These are phyloP conservation scores for Erodium maritimum DNA, from an alignment of 345 rosid genomes.

Conservation along the genomic window DNA sequence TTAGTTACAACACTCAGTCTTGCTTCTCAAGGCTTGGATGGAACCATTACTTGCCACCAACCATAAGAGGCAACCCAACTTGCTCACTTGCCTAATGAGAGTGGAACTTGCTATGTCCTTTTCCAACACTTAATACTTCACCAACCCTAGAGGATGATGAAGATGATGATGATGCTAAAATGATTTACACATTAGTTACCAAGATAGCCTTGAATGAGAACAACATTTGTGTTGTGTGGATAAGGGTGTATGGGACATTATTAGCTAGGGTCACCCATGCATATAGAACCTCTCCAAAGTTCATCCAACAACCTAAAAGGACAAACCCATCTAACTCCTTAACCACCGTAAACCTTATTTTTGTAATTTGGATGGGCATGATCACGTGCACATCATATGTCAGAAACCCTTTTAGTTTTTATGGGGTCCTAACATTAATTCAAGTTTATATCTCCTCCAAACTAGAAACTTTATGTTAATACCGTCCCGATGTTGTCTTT, in stretches of 20 bases:
- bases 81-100: background rate
- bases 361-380: too few species aligned
- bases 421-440: too few species aligned
- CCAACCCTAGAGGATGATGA: background rate
- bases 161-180: background rate
- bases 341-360: too few species aligned
- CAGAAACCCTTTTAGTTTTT: too few species aligned
- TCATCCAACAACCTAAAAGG: background rate
- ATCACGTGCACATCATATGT: too few species aligned
- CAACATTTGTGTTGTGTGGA: background rate
- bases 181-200: background rate
- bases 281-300: background rate
- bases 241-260: background rate
- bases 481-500: too few species aligned
- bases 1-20: too few species aligned
- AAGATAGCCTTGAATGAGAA: background rate
- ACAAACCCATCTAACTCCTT: background rate
- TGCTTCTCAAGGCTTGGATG: too few species aligned
- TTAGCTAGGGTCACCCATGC: too few species aligned
- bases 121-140: slow-evolving; percentile 6
- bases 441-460: too few species aligned
- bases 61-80: background rate
- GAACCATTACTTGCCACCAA: background rate
- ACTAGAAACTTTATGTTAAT: too few species aligned
- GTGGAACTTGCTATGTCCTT: slow-evolving; percentile 1